Percentiles rank a stretch among this genome's conserved stretches.
phyloP scores from a whole-genome alignment of 345 rosid species.

The Adansonia digitata region DNA sequence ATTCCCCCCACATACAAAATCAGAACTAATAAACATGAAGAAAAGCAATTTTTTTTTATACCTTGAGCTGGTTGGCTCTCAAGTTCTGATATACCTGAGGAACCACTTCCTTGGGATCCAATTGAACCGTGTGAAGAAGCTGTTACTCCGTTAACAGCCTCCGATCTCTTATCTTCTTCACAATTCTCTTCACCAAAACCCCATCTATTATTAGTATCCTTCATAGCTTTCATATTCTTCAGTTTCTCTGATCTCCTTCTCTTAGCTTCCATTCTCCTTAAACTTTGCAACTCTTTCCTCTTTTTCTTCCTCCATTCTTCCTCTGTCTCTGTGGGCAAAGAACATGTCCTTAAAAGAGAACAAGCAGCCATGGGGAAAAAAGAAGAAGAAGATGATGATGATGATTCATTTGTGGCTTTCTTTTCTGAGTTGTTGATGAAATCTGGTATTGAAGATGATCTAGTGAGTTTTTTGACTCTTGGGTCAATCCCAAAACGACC shows the following conservation, averaged over 20 bases:
- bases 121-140: constrained; percentile 34
- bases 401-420: constrained; percentile 13
- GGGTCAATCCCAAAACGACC: constrained; percentile 86
- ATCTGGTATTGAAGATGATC: constrained; percentile 65
- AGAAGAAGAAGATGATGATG: constrained; percentile 15
- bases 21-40: too few relatives aligned
- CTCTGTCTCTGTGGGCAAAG: constrained; percentile 60
- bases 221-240: constrained; percentile 33
- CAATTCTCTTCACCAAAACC: constrained; percentile 23
- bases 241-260: constrained; percentile 73
- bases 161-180: constrained; percentile 24
- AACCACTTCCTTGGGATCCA: constrained; percentile 60
- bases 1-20: neutral
- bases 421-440: constrained; percentile 32
- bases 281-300: constrained; percentile 63
- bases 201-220: constrained; percentile 24
- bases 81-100: constrained; percentile 50
- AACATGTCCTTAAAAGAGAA: constrained; percentile 49
- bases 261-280: constrained; percentile 73
- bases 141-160: constrained; percentile 3
- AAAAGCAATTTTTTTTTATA: too few relatives aligned
- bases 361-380: constrained; percentile 13
- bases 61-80: constrained; percentile 50
- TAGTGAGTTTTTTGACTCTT: constrained; percentile 35
- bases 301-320: constrained; percentile 76